phyloP scores from a whole-genome alignment of 1,139 yeast species.

The Diutina sp. region DNA sequence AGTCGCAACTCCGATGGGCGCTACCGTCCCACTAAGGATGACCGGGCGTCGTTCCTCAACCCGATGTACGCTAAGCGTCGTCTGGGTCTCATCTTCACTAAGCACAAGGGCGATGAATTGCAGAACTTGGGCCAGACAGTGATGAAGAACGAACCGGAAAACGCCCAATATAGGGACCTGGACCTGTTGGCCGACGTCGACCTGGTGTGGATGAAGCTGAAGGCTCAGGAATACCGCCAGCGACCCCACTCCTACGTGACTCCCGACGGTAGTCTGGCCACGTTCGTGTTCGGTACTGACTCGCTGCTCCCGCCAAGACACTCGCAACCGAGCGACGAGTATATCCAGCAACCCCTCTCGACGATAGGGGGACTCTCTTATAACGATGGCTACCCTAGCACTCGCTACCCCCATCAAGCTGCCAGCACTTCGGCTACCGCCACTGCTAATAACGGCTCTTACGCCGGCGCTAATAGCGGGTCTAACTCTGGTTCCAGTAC shows the following conservation, averaged over 20 bases:
- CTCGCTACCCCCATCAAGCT: neutral
- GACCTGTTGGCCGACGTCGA: neutral
- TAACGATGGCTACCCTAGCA: neutral
- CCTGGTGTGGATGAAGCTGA: neutral
- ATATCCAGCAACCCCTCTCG: neutral
- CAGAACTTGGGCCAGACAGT: slow-evolving; percentile 86
- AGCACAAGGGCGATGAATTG: slow-evolving; percentile 50
- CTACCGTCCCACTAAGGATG: slow-evolving; percentile 95
- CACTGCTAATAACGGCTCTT: neutral
- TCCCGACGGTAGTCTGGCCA: neutral
- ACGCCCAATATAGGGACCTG: slow-evolving; percentile 27
- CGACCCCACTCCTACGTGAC: neutral
- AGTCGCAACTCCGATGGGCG: slow-evolving; percentile 94
- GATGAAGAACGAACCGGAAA: slow-evolving; percentile 39
- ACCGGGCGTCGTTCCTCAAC: slow-evolving; percentile 74
- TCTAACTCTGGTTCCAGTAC: neutral
- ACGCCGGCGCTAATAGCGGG: neutral
- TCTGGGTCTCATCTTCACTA: slow-evolving; percentile 10
- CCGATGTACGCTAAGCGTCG: slow-evolving; percentile 31
- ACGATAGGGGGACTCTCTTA: neutral
- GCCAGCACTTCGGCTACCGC: neutral
- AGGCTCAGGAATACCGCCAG: neutral
- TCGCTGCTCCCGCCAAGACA: neutral
- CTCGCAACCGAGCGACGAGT: neutral
- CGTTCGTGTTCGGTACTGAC: neutral